Conservation (phyloP, 2,329 filamentous ascomycete species). For the Fusarium torreyae region DNA sequence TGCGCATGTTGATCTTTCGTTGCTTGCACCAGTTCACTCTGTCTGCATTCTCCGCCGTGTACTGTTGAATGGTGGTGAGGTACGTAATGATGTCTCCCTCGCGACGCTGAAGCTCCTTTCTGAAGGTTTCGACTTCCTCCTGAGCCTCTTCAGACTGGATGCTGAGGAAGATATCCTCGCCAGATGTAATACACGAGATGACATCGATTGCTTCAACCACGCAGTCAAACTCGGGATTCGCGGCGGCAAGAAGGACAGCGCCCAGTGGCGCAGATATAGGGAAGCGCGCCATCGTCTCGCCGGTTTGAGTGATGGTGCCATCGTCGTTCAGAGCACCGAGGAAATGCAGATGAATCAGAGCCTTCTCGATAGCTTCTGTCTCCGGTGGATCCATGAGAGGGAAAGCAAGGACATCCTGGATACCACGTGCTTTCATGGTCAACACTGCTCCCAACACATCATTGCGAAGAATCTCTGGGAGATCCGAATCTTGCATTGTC, state of each 20-base stretch:
- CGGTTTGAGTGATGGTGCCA: conserved; percentile 81
- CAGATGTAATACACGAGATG: conserved; percentile 74
- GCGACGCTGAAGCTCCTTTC: conserved; percentile 71
- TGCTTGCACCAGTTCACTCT: conserved; percentile 71
- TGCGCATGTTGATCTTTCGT: conserved; percentile 70
- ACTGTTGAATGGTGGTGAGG: conserved; percentile 74
- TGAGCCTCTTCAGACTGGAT: conserved; percentile 70
- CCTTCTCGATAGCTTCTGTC: conserved; percentile 83
- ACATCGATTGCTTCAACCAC: conserved; percentile 89
- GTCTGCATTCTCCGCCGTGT: conserved; percentile 69
- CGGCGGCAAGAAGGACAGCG: conserved; percentile 85
- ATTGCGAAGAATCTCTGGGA: conserved; percentile 91
- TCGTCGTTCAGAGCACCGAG: conserved; percentile 82
- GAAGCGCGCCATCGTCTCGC: conserved; percentile 83
- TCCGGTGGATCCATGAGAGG: conserved; percentile 88
- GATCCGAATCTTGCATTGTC: conserved; percentile 78
- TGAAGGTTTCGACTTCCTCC: conserved; percentile 67
- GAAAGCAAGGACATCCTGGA: conserved; percentile 85
- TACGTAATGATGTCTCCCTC: conserved; percentile 78
- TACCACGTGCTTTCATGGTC: conserved; percentile 93
- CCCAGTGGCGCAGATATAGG: conserved; percentile 87
- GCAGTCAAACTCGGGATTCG: conserved; percentile 78
- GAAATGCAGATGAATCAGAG: conserved; percentile 83
- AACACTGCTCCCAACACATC: conserved; percentile 89
- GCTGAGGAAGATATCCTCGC: conserved; percentile 74